Percentiles rank a stretch among this genome's conserved stretches.
Conservation (phyloP, 2,329 filamentous ascomycete genomes). For the Neonectria magnoliae region DNA sequence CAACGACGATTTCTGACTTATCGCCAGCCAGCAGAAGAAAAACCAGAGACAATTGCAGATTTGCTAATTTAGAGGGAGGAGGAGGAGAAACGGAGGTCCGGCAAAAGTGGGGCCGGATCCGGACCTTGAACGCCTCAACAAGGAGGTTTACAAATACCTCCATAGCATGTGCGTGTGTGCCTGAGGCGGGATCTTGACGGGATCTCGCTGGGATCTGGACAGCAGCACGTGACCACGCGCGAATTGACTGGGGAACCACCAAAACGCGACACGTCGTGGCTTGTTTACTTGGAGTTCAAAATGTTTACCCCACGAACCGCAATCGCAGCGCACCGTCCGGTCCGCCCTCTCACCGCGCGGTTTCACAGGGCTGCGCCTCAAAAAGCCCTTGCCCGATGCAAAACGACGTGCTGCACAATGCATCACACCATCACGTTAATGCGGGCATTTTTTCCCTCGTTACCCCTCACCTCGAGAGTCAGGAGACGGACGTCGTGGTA, state of each 20-base stretch:
- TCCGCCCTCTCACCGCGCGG: slow-evolving; percentile 11
- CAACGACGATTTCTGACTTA: slow-evolving; percentile 23
- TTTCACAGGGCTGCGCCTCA: slow-evolving; percentile 24
- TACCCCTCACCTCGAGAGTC: slow-evolving; percentile 41
- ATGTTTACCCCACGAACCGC: slow-evolving; percentile 34
- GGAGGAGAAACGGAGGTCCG: slow-evolving; percentile 20
- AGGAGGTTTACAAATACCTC: slow-evolving; percentile 1
- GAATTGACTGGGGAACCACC: slow-evolving; percentile 20
- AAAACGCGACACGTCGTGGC: slow-evolving; percentile 35
- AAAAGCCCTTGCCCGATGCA: slow-evolving; percentile 36
- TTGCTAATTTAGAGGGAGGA: slow-evolving; percentile 29
- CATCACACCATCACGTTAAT: slow-evolving; percentile 38
- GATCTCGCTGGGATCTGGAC: neutral
- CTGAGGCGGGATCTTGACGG: neutral
- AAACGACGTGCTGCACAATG: slow-evolving; percentile 42
- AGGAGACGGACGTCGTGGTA: slow-evolving; percentile 35
- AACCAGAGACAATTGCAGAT: slow-evolving; percentile 34
- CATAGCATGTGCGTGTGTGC: slow-evolving; percentile 9
- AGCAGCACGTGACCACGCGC: slow-evolving; percentile 38
- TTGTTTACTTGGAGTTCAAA: slow-evolving; percentile 41
- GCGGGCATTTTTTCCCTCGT: slow-evolving; percentile 35
- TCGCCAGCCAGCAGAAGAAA: slow-evolving; percentile 30
- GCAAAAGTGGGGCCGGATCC: slow-evolving; percentile 30
- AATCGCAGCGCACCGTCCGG: slow-evolving; percentile 7
- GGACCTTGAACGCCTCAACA: slow-evolving; percentile 4